Percentiles rank a stretch among this genome's conserved stretches.
phyloP scores from a whole-genome alignment of 75 land plant genomes.

The Gnetum montanum region DNA sequence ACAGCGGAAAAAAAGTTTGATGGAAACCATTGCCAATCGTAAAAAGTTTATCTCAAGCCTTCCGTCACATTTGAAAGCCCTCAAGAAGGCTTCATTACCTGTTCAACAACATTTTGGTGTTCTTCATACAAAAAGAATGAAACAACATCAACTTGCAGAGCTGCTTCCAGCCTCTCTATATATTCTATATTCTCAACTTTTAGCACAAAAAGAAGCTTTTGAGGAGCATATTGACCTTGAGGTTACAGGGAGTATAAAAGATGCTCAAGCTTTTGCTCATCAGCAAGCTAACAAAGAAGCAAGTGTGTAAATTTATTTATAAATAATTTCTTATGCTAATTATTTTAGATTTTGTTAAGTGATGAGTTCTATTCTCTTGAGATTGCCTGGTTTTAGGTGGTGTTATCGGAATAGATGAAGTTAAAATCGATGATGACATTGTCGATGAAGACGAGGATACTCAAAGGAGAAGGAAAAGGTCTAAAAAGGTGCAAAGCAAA shows the following conservation, averaged over 20 bases:
- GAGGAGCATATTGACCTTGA: conserved; percentile 83
- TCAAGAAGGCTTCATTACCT: conserved; percentile 95
- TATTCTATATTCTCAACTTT: conserved; percentile 68
- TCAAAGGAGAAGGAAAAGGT: conserved; percentile 75
- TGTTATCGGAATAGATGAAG: conserved; percentile 31
- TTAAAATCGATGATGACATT: conserved; percentile 53
- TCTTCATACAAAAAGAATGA: conserved; percentile 72
- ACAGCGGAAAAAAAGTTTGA: conserved; percentile 58
- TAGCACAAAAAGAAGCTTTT: conserved; percentile 90
- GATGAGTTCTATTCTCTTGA: no score
- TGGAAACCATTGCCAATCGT: conserved; percentile 60
- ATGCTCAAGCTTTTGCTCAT: conserved; percentile 70
- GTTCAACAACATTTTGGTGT: conserved; percentile 87
- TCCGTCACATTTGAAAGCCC: conserved; percentile 83
- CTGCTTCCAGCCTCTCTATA: conserved; percentile 92
- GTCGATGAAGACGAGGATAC: conserved; percentile 87
- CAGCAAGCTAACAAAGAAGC: conserved; percentile 65
- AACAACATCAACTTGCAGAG: conserved; percentile 83
- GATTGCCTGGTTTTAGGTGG: conserved; percentile 25
- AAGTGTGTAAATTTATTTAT: conserved; percentile 35
- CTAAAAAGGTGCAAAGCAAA: conserved; percentile 52
- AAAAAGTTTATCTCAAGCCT: conserved; percentile 90
- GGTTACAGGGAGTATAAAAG: conserved; percentile 81
- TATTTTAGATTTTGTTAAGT: no score
- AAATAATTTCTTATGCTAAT: no score